phyloP scores from a whole-genome alignment of 2,329 filamentous ascomycete species.

The Septoria petroselini region DNA sequence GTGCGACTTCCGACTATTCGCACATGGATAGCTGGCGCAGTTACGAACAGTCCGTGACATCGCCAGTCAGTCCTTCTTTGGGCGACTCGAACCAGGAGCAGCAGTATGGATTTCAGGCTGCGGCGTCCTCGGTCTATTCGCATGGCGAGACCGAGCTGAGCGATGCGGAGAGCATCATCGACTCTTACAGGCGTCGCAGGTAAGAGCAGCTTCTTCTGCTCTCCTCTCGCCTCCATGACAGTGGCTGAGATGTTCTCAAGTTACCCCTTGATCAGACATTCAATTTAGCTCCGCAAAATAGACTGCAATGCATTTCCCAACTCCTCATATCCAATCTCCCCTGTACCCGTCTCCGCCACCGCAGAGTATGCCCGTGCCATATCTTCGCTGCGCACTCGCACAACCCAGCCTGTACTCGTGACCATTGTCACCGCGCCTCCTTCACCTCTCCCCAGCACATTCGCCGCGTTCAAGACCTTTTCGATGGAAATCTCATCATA shows the following conservation, averaged over 20 bases:
- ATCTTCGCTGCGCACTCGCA: slow-evolving; percentile 40
- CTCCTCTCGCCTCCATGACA: neutral
- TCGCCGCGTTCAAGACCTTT: slow-evolving; percentile 42
- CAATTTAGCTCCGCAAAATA: neutral
- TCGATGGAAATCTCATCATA: slow-evolving; percentile 44
- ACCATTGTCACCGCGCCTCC: slow-evolving; percentile 38
- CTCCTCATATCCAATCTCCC: slow-evolving; percentile 37
- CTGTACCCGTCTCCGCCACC: slow-evolving; percentile 32
- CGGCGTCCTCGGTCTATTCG: slow-evolving; percentile 8
- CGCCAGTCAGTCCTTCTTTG: neutral
- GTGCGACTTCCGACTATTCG: slow-evolving; percentile 2
- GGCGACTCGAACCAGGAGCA: neutral
- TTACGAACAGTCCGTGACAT: neutral
- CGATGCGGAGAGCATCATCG: slow-evolving; percentile 12
- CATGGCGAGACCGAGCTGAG: neutral
- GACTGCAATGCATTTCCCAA: slow-evolving; percentile 8
- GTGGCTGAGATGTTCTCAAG: neutral
- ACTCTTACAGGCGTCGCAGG: slow-evolving; percentile 4
- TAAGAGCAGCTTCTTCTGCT: neutral
- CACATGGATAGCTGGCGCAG: neutral
- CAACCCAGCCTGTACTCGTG: slow-evolving; percentile 46
- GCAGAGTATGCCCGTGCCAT: slow-evolving; percentile 44
- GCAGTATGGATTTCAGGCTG: neutral
- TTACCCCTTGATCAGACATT: neutral
- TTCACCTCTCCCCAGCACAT: slow-evolving; percentile 37